Percentiles rank a stretch among this genome's conserved stretches.
These are phyloP conservation scores for Candida schatavii DNA, from an alignment of 805 yeast species.

Conservation along the genomic window DNA sequence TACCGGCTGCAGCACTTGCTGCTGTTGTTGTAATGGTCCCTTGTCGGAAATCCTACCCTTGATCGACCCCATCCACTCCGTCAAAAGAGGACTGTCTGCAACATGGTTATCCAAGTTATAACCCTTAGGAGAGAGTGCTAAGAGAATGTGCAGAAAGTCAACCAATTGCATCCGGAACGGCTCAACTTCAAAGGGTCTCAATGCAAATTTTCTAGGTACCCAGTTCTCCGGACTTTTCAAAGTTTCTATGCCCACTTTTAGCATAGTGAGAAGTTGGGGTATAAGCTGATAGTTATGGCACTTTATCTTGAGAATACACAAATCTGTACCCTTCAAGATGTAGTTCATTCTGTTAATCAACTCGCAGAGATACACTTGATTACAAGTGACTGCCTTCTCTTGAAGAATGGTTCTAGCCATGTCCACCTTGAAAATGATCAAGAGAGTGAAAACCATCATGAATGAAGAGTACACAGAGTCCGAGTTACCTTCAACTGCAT, in stretches of 20 bases:
- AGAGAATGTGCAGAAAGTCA: background rate
- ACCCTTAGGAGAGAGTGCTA: slow-evolving; percentile 3
- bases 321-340: slow-evolving; percentile 1
- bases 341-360: background rate
- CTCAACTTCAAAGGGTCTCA: background rate
- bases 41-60: background rate
- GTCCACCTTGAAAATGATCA: slow-evolving; percentile 2
- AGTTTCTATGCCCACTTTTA: slow-evolving; percentile 1
- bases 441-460: slow-evolving; percentile 1
- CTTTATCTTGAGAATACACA: background rate
- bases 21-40: background rate
- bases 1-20: background rate
- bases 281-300: slow-evolving; percentile 1
- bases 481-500: background rate
- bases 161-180: background rate
- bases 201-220: background rate
- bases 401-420: slow-evolving; percentile 2
- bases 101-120: slow-evolving; percentile 1
- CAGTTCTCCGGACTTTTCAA: background rate
- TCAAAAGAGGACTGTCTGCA: background rate
- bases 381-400: background rate
- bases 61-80: slow-evolving; percentile 1
- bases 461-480: slow-evolving; percentile 1
- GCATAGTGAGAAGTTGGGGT: slow-evolving; percentile 2
- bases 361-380: background rate